Percentiles rank a stretch among this genome's conserved stretches.
Conservation (phyloP, 1,284 basidiomycete species). For the Rhizopogon hawkerae region DNA sequence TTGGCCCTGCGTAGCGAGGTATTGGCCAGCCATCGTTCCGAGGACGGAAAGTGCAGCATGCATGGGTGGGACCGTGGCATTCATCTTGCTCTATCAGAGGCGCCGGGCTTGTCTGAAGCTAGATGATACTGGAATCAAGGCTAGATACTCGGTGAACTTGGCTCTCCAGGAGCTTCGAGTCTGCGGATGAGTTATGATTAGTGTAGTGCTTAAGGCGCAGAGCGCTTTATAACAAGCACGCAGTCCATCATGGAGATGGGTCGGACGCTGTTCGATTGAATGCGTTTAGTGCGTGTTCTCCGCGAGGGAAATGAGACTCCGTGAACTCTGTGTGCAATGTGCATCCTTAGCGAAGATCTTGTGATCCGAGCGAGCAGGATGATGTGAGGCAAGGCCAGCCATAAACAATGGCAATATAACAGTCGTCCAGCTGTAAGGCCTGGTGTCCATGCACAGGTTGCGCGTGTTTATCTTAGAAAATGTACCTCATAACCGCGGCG, state of each 20-base stretch:
- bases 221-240: constrained; percentile 20
- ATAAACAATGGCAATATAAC: background rate
- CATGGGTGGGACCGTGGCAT: constrained; percentile 31
- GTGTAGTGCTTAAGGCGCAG: constrained; percentile 4
- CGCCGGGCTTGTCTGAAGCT: constrained; percentile 7
- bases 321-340: constrained; percentile 9
- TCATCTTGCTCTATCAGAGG: constrained; percentile 26
- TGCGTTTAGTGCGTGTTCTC: constrained; percentile 25
- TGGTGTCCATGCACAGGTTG: background rate
- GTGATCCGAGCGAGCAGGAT: constrained; percentile 1
- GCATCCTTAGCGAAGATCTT: constrained; percentile 2
- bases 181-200: constrained; percentile 18
- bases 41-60: constrained; percentile 46
- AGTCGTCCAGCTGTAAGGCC: background rate
- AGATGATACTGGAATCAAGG: background rate
- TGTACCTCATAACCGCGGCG: background rate
- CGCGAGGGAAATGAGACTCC: constrained; percentile 19
- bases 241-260: constrained; percentile 12
- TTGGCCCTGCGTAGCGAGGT: constrained; percentile 33
- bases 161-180: constrained; percentile 26
- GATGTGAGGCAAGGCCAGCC: background rate
- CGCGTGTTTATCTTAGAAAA: background rate
- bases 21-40: constrained; percentile 40
- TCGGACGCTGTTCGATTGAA: constrained; percentile 5
- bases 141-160: constrained; percentile 7